phyloP scores from a whole-genome alignment of 768 basidiomycete species.

The Lactarius indigo region DNA sequence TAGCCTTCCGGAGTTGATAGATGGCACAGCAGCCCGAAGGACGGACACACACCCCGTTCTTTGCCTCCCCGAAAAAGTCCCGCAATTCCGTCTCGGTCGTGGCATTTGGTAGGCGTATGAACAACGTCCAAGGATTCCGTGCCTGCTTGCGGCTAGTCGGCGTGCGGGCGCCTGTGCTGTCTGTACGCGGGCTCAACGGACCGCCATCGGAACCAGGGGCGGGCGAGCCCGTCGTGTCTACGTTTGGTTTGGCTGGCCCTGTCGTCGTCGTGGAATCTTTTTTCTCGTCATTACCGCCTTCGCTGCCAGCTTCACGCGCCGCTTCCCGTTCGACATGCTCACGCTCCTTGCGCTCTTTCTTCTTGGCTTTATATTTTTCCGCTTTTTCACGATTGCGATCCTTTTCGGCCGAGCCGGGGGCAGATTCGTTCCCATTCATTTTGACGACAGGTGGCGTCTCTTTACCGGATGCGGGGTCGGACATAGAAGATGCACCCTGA shows the following conservation, averaged over 20 bases:
- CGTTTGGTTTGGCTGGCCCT: slow-evolving; percentile 33
- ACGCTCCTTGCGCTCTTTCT: slow-evolving; percentile 59
- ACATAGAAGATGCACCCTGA: not conserved
- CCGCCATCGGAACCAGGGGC: slow-evolving; percentile 37
- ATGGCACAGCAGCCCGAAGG: slow-evolving; percentile 5
- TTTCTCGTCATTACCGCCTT: slow-evolving; percentile 31
- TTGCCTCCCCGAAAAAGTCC: slow-evolving; percentile 73
- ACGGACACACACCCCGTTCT: slow-evolving; percentile 52
- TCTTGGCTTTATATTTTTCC: slow-evolving; percentile 56
- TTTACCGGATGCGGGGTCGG: slow-evolving; percentile 16
- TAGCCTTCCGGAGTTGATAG: not conserved
- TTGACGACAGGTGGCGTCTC: slow-evolving; percentile 16
- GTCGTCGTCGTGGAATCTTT: slow-evolving; percentile 32
- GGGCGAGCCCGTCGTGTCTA: slow-evolving; percentile 16
- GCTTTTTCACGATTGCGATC: slow-evolving; percentile 43
- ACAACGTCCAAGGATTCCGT: slow-evolving; percentile 82
- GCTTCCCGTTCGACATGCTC: slow-evolving; percentile 44
- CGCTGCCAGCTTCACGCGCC: slow-evolving; percentile 4
- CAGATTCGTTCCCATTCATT: slow-evolving; percentile 37
- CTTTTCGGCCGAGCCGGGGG: slow-evolving; percentile 21
- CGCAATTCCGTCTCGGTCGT: slow-evolving; percentile 62
- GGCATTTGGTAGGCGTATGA: slow-evolving; percentile 60
- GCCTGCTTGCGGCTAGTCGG: slow-evolving; percentile 62
- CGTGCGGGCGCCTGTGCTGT: slow-evolving; percentile 63
- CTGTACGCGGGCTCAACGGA: slow-evolving; percentile 42